phyloP scores from a whole-genome alignment of 768 basidiomycete species.

The Omphalotus guepiniiformis region DNA sequence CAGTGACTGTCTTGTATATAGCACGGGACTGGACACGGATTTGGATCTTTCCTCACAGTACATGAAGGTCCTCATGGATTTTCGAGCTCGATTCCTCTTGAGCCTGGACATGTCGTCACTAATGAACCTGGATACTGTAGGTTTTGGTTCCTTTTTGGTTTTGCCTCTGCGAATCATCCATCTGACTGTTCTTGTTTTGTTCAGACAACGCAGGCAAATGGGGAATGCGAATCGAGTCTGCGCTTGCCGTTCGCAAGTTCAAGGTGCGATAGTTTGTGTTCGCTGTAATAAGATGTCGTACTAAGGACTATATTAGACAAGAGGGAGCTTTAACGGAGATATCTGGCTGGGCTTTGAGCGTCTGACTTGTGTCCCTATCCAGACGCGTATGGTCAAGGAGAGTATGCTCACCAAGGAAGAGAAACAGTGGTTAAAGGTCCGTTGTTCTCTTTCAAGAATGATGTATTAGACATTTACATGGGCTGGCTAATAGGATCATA shows the following conservation, averaged over 20 bases:
- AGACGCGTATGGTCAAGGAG: constrained; percentile 84
- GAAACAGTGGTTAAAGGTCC: constrained; percentile 78
- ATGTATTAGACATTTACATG: constrained; percentile 1
- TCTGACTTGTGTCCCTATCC: constrained; percentile 91
- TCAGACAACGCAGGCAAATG: constrained; percentile 72
- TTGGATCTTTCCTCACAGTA: constrained; percentile 82
- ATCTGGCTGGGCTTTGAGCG: constrained; percentile 90
- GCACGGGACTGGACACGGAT: constrained; percentile 92
- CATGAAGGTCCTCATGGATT: constrained; percentile 86
- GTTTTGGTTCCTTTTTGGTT: constrained; percentile 23
- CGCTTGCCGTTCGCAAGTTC: constrained; percentile 56
- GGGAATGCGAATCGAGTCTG: constrained; percentile 92
- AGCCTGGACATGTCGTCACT: constrained; percentile 86
- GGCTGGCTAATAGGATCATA: constrained; percentile 60
- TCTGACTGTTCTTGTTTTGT: not conserved
- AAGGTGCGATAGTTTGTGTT: not conserved
- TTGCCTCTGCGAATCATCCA: no score
- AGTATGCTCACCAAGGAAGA: constrained; percentile 82
- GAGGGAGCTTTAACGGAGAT: constrained; percentile 64
- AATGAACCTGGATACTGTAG: constrained; percentile 93
- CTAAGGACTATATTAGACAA: constrained; percentile 44
- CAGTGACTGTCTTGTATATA: constrained; percentile 25
- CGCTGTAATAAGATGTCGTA: not conserved
- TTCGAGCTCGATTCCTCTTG: constrained; percentile 60
- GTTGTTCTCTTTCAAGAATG: constrained; percentile 15